Base-by-base conservation (phyloP, 2,329 filamentous ascomycete species). In the Aspergillus brunneoviolaceus region DNA sequence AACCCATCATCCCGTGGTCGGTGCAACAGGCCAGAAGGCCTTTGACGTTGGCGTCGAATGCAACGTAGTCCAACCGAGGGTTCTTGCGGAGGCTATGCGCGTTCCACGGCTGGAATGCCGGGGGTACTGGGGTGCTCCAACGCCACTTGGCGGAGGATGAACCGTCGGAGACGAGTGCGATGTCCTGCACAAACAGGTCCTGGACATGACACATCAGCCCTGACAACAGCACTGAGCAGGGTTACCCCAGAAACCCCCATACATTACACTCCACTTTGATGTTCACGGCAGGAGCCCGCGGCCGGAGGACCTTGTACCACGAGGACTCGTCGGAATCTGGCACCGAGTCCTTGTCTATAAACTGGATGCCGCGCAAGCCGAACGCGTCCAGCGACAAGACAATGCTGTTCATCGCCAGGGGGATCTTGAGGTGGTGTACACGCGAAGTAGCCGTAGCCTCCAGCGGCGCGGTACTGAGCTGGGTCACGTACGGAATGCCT, bases 281-380 rank as follows among this genome's bases (percentile, higher is more conserved):
- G 25, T 57, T 29, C 9, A 50, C n/a, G 45, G 21, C 10, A 42
- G 50, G 10, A 48, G 49, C 25, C 45, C 19, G 14, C n/a, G 39
- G 25, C 12, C 62, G 59, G 11, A 64, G 60, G 49, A 64, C 53
- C 39, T 64, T 49, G n/a, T 62, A 65, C 63, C 62, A 65, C 33
- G 63, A 60, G 4, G 63, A 62, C 39, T 49, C 58, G 49, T 64
- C 60, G 16, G 31, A 19, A 45, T n/a, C 19, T 2, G 59, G 58
- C 19, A 21, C 35, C 10, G 60, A 57, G 5, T 57, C 25, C 21
- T 51, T 49, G 5, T 49, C 58, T 14, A 62, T 12, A 6, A 64
- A 59, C 25, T 64, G 57, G 49, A 64, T 57, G 1, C 60, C 42
- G 42, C 60, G 57, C 35, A 62, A 4, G n/a, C 60, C 58, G 21